Conservation (phyloP, 2,329 filamentous ascomycete genomes). For the Clathrospora elynae region DNA sequence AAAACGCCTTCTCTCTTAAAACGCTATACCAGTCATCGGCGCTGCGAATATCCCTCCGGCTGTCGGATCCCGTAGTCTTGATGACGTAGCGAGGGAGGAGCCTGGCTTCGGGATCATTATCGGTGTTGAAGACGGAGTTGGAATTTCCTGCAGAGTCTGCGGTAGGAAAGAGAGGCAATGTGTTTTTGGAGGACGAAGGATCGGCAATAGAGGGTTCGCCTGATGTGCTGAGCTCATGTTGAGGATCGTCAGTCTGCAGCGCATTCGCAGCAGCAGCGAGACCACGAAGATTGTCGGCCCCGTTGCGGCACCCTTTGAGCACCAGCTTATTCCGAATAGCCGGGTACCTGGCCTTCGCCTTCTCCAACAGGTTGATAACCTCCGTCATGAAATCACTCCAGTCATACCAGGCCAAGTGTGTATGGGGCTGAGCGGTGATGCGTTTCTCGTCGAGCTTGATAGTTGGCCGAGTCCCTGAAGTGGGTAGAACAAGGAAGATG, state of each 20-base stretch:
- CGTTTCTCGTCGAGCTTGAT: constrained; percentile 35
- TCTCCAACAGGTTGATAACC: constrained; percentile 21
- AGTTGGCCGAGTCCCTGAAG: constrained; percentile 61
- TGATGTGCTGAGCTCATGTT: background rate
- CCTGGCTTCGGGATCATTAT: background rate
- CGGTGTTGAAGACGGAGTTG: background rate
- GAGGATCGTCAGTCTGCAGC: constrained; percentile 23
- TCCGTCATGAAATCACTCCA: constrained; percentile 27
- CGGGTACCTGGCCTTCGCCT: constrained; percentile 19
- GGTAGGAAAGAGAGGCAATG: background rate
- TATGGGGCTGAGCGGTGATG: constrained; percentile 19
- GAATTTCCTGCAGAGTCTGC: background rate
- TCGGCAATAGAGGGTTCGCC: background rate
- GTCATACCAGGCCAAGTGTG: constrained; percentile 23
- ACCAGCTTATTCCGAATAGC: constrained; percentile 6
- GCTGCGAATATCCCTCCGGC: constrained; percentile 28
- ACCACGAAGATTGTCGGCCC: constrained; percentile 33
- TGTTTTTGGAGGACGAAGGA: background rate
- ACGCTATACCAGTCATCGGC: constrained; percentile 35
- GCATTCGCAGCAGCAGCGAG: constrained; percentile 42
- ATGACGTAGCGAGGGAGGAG: constrained; percentile 24
- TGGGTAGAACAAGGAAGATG: constrained; percentile 64
- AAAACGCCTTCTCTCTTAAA: constrained; percentile 32
- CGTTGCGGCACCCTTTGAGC: constrained; percentile 3
- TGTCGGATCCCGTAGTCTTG: constrained; percentile 30